Percentiles rank a stretch among this genome's conserved stretches.
Evolutionary conservation across 2,329 filamentous ascomycete genomes (phyloP).

Genomic region (Eurotiales sp.): DNA sequence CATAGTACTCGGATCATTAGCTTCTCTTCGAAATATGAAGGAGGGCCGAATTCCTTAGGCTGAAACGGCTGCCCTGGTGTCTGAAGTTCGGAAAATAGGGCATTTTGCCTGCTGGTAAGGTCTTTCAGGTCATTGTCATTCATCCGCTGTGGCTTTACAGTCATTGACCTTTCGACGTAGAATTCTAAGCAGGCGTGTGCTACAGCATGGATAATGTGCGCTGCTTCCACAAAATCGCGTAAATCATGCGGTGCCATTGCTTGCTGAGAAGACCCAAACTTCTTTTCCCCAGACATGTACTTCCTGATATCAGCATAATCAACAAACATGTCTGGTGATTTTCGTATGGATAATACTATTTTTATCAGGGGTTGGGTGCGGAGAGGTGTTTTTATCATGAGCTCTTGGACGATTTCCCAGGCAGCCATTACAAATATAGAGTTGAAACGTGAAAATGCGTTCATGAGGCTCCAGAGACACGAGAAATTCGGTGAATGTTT

Average conservation of each 20-base stretch:
- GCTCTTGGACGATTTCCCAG: background rate
- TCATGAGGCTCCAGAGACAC: constrained; percentile 3
- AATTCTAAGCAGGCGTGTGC: background rate
- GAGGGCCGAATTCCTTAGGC: constrained; percentile 3
- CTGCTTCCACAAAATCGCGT: background rate
- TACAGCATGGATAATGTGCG: background rate
- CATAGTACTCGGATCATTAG: constrained; percentile 3
- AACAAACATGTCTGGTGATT: background rate
- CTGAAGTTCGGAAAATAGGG: background rate
- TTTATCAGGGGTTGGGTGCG: background rate
- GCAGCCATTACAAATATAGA: background rate
- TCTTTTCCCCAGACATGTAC: background rate
- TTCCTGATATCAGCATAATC: background rate
- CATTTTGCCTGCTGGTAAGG: background rate
- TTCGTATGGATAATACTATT: background rate
- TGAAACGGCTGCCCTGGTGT: constrained; percentile 4
- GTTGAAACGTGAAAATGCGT: background rate
- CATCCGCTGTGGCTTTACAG: background rate
- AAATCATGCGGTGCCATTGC: background rate
- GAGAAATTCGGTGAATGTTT: background rate
- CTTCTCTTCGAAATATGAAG: constrained; percentile 5
- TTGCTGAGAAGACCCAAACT: background rate
- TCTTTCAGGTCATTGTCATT: background rate
- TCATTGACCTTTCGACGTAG: background rate
- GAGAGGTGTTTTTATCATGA: background rate